Conservation (phyloP, 371 early-diverging fungal genomes). For the Apophysomyces sp. region DNA sequence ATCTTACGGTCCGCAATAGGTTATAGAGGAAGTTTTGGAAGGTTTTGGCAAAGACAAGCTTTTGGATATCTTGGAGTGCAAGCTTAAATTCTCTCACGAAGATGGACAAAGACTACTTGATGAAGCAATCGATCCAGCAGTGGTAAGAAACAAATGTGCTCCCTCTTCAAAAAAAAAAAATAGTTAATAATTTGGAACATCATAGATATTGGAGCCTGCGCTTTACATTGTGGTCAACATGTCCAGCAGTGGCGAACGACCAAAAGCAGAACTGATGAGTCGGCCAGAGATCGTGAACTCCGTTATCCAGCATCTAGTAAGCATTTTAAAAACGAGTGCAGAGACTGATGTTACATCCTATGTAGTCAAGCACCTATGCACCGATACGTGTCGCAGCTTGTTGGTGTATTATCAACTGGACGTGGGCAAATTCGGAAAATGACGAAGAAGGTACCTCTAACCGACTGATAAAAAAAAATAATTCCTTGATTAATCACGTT, state of each 20-base stretch:
- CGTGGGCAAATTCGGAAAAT: conserved; percentile 69
- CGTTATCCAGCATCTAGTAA: conserved; percentile 62
- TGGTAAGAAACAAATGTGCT: conserved; percentile 21
- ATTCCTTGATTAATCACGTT: neutral
- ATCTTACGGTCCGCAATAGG: conserved; percentile 20
- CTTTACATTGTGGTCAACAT: conserved; percentile 75
- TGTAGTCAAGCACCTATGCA: conserved; percentile 60
- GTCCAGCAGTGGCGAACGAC: conserved; percentile 67
- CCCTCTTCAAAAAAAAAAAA: neutral
- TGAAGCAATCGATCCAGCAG: conserved; percentile 16
- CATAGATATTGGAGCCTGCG: conserved; percentile 40
- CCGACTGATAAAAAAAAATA: neutral
- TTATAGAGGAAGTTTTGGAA: conserved; percentile 69
- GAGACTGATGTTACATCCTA: neutral
- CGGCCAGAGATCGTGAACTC: conserved; percentile 54
- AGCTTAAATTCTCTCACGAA: conserved; percentile 42
- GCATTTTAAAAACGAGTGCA: neutral
- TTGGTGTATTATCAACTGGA: conserved; percentile 85
- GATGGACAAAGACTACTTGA: conserved; percentile 26
- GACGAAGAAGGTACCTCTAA: conserved; percentile 36
- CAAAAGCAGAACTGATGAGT: conserved; percentile 66
- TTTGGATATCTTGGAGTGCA: conserved; percentile 67
- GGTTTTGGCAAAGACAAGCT: conserved; percentile 68
- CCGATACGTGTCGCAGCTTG: conserved; percentile 70
- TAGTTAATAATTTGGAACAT: neutral